Conservation (phyloP, 2,329 filamentous ascomycete species). For the Nothomitra cinnamomea region DNA sequence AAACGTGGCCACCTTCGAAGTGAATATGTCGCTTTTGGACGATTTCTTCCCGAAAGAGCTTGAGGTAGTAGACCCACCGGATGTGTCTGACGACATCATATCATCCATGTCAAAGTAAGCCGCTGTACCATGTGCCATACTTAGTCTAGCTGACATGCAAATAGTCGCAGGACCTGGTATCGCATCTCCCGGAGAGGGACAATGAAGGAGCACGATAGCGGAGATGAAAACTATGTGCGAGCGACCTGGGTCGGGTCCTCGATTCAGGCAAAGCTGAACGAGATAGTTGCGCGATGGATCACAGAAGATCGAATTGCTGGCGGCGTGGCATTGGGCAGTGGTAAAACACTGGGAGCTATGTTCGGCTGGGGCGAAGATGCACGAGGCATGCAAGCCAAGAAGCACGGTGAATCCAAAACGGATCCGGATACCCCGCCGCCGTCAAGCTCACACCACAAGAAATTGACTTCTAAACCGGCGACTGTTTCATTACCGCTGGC, state of each 20-base stretch:
- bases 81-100: neutral
- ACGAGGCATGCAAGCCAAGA: neutral
- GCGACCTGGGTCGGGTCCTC: constrained; percentile 40
- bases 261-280: constrained; percentile 35
- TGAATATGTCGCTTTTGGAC: neutral
- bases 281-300: constrained; percentile 48
- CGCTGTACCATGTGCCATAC: neutral
- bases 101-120: neutral
- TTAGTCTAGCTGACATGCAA: neutral
- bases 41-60: neutral
- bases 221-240: constrained; percentile 41
- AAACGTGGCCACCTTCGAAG: neutral
- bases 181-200: constrained; percentile 44
- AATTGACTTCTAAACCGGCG: neutral
- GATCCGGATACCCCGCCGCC: neutral
- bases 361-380: constrained; percentile 40
- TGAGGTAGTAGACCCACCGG: neutral
- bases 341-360: constrained; percentile 30
- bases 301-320: constrained; percentile 44
- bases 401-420: neutral
- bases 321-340: constrained; percentile 26
- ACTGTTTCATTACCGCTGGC: neutral
- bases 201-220: constrained; percentile 36
- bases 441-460: neutral
- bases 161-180: constrained; percentile 48